These are phyloP conservation scores for Ascoidea asiatica DNA, from an alignment of 805 yeast genomes.

Conservation along the genomic window DNA sequence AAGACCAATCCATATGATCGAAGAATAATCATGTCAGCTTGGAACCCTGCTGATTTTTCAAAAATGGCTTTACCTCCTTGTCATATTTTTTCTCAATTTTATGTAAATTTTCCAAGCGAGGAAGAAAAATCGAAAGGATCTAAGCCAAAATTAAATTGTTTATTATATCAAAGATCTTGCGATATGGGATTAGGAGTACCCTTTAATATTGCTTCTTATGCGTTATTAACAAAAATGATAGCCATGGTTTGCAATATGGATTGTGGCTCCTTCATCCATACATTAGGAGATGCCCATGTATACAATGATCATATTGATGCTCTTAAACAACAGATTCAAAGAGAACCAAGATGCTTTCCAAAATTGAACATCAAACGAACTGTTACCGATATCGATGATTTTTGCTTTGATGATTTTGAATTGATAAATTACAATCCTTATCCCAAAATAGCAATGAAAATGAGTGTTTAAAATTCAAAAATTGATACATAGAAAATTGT, in stretches of 20 bases:
- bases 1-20: slow-evolving; percentile 89
- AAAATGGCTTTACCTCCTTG: slow-evolving; percentile 98
- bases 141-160: slow-evolving; percentile 69
- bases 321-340: slow-evolving; percentile 58
- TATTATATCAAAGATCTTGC: slow-evolving; percentile 92
- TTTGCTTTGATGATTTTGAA: slow-evolving; percentile 78
- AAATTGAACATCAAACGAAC: slow-evolving; percentile 56
- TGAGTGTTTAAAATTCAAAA: slow-evolving; percentile 82
- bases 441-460: slow-evolving; percentile 80
- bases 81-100: slow-evolving; percentile 92
- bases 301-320: slow-evolving; percentile 91
- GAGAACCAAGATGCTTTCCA: slow-evolving; percentile 76
- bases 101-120: slow-evolving; percentile 67
- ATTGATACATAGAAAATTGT: too few species aligned
- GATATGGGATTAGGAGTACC: slow-evolving; percentile 99
- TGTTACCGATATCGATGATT: slow-evolving; percentile 70
- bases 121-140: too few species aligned
- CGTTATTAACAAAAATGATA: slow-evolving; percentile 83
- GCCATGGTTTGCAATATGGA: slow-evolving; percentile 94
- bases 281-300: slow-evolving; percentile 95
- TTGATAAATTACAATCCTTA: slow-evolving; percentile 72
- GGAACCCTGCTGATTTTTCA: slow-evolving; percentile 95
- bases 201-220: slow-evolving; percentile 93
- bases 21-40: slow-evolving; percentile 87
- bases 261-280: slow-evolving; percentile 90